phyloP scores from a whole-genome alignment of 169 alveolate genomes.

The Babesia sp. region DNA sequence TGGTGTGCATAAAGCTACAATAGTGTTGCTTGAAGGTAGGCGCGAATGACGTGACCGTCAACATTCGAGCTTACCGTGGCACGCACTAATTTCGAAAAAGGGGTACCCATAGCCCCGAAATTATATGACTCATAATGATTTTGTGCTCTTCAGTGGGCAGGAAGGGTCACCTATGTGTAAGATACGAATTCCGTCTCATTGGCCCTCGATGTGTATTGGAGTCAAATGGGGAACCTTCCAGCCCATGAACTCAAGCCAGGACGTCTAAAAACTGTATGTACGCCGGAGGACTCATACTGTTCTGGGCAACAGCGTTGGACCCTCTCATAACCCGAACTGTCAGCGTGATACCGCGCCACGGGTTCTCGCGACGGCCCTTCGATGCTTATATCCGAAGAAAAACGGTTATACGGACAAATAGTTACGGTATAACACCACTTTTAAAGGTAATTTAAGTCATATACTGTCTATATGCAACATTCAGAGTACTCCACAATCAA shows the following conservation, averaged over 20 bases:
- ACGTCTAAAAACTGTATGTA: slow-evolving; percentile 20
- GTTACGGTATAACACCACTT: background rate
- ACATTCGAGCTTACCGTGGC: too few species aligned
- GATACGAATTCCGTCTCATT: background rate
- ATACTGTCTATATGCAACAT: too few species aligned
- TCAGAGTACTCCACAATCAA: too few species aligned
- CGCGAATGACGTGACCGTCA: too few species aligned
- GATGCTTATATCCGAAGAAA: background rate
- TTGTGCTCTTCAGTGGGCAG: too few species aligned
- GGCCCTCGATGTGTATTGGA: slow-evolving; percentile 1
- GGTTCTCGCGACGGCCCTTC: slow-evolving; percentile 16
- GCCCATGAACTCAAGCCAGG: background rate
- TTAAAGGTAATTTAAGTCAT: background rate
- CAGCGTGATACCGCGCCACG: slow-evolving; percentile 15
- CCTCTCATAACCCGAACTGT: slow-evolving; percentile 9
- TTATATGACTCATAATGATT: too few species aligned
- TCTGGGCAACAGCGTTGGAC: slow-evolving; percentile 36
- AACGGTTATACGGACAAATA: background rate
- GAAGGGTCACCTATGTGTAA: too few species aligned
- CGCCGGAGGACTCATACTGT: slow-evolving; percentile 7
- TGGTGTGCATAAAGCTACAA: too few species aligned
- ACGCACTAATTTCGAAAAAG: too few species aligned
- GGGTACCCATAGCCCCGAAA: too few species aligned
- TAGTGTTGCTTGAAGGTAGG: too few species aligned
- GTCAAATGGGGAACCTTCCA: slow-evolving; percentile 12